Evolutionary conservation across 1,139 yeast species (phyloP).

Genomic region (Magnusiomyces paraingens): DNA sequence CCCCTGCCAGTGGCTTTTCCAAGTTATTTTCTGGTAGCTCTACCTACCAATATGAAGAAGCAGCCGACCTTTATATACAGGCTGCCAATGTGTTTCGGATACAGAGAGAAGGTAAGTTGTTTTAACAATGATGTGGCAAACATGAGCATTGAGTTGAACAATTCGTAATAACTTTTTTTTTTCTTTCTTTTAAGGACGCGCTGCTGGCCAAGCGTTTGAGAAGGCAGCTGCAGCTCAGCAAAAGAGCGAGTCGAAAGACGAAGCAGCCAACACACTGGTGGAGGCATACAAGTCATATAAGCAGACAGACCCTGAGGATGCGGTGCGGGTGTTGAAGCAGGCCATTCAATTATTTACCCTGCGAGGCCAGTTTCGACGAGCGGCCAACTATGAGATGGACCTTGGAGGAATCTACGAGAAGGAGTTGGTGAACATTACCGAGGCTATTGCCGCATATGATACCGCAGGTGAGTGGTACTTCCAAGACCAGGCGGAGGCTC

Average conservation of each 20-base stretch:
- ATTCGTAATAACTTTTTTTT: not conserved
- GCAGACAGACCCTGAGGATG: constrained; percentile 64
- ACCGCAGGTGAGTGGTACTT: constrained; percentile 95
- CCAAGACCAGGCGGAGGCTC: constrained; percentile 89
- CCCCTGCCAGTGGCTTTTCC: constrained; percentile 70
- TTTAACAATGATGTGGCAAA: not conserved
- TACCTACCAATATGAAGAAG: constrained; percentile 73
- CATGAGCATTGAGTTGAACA: not conserved
- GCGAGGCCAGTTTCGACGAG: constrained; percentile 92
- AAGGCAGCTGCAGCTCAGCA: constrained; percentile 79
- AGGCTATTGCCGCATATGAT: constrained; percentile 75
- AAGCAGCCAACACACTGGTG: constrained; percentile 82
- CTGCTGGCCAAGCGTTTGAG: constrained; percentile 78
- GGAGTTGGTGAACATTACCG: constrained; percentile 54
- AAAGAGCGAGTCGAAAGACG: constrained; percentile 74
- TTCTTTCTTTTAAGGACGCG: no score
- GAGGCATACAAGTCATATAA: constrained; percentile 90
- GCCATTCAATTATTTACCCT: constrained; percentile 82
- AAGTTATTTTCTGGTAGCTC: constrained; percentile 61
- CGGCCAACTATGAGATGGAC: constrained; percentile 90
- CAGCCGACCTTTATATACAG: constrained; percentile 80
- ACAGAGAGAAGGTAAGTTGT: constrained; percentile 46
- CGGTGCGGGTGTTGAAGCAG: constrained; percentile 65
- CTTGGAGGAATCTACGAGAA: constrained; percentile 81
- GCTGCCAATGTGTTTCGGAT: constrained; percentile 86